Evolutionary conservation across 345 rosid species (phyloP), one percentile per base, ranked within the genome.

Genomic region (Linum usitatissimum): DNA sequence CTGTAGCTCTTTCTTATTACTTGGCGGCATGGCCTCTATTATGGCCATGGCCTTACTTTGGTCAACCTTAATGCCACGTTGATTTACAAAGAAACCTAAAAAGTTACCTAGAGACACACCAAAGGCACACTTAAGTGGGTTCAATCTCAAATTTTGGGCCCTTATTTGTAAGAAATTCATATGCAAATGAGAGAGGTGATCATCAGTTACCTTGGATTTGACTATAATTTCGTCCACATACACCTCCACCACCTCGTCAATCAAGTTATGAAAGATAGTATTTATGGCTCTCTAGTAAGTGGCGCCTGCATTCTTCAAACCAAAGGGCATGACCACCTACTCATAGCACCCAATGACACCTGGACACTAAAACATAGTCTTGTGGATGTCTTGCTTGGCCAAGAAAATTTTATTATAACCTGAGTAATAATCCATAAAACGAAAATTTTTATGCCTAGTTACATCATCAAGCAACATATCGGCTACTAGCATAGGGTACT

Each of bases 121-220:
- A 55, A 53, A 64, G 1, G 62, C 63, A 57, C 56, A 66, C 12
- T 57, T 66, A 2, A n/a, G 23, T 6, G 57, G 36, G 8, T 59
- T 15, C 28, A 13, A 38, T 45, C 13, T 34, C 31, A 55, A 31
- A 38, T 18, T 30, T 1, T 42, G 23, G 9, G 15, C 14, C 10
- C 1, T 10, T 5, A 57, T 4, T 3, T 6, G 6, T 31, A 31
- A 6, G 6, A 31, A 31, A 31, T 3, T 6, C 36, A 31, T 31
- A 31, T 6, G 36, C 6, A 31, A 31, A 6, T 31, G 3, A 31
- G 0, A 39, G 3, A 57, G n/a, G 15, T 56, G 17, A 3, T 19
- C 1, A 0, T 38, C 6, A 0, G 9, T 5, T 2, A 3, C 17
- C 20, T 17, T 39, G 3, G 62, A 57, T 9, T 66, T 57, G 0